Base-by-base conservation (phyloP, 1,284 basidiomycete species). In the Ustilago tritici region DNA sequence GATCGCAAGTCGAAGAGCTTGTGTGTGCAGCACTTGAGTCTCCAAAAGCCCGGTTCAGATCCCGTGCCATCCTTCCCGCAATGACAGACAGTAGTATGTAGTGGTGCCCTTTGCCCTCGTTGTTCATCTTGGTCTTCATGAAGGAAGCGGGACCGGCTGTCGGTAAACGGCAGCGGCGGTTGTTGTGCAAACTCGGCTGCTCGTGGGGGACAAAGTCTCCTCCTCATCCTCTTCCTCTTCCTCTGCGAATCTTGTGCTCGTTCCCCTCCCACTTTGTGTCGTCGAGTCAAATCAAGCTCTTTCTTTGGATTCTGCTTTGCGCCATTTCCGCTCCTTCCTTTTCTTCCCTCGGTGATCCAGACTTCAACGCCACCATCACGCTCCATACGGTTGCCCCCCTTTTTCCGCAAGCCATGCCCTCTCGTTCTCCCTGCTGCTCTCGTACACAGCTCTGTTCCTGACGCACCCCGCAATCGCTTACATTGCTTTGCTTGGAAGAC, bases 361-460 rank as follows among this genome's bases (percentile, higher is more conserved):
- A 31, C 49, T 14, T 49, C 28, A 32, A 50, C 49, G 49, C 49
- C 49, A 50, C 49, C 49, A 50, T 50, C 49, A 35, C 1, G 28
- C 50, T 15, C 8, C 6, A n/a, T 34, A 34, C 34, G 17, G 32
- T 54, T 46, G 15, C n/a, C n/a, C 52, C 15, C 7, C 23, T 17
- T 56, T 56, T 41, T 19, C 54, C 54, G 54, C 54, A 41, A 41
- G 52, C 49, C 49, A 50, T 14, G 5, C 4, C 3, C 23, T 28
- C 23, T 28, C 23, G 23, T 10, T 7, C 36, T 38, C 36, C 14
- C 36, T 38, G 36, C 23, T 38, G 36, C 36, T 38, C 41, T 46
- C 3, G 9, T 32, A 2, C 49, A 50, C 38, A 40, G 11, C 10
- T 40, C 15, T 17, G 0, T 28, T 28, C 23, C 23, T 28, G 23